Percentiles rank a stretch among this genome's conserved stretches.
These are phyloP conservation scores for Pleurotus platypus DNA, from an alignment of 768 basidiomycete species.

Conservation along the genomic window DNA sequence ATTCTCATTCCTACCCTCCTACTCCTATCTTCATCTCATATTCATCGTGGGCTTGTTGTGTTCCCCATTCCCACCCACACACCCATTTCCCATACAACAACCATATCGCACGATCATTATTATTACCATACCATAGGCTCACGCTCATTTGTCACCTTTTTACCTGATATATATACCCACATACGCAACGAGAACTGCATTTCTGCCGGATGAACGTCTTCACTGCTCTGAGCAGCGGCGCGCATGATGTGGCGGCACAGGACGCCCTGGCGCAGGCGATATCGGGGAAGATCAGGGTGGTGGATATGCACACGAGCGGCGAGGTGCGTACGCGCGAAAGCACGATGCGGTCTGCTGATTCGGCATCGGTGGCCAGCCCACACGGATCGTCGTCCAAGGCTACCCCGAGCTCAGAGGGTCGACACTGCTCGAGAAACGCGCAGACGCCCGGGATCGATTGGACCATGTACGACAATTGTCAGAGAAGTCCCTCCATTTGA, in stretches of 20 bases:
- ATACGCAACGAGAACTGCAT: not conserved
- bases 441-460: slow-evolving; percentile 24
- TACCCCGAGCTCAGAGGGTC: slow-evolving; percentile 27
- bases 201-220: slow-evolving; percentile 16
- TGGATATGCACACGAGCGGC: slow-evolving; percentile 36
- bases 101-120: slow-evolving; percentile 2
- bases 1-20: not conserved
- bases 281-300: slow-evolving; percentile 20
- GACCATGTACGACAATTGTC: no score
- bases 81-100: no score
- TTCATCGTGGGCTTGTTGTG: no score
- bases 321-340: slow-evolving; percentile 20
- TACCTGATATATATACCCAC: not conserved
- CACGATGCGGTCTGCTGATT: not conserved
- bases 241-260: not conserved
- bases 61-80: no score
- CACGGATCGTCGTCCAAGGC: slow-evolving; percentile 31
- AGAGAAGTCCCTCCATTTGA: no score
- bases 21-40: no score
- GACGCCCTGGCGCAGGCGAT: slow-evolving; percentile 5
- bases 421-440: slow-evolving; percentile 31
- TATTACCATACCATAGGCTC: not conserved
- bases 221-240: not conserved
- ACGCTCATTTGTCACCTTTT: slow-evolving; percentile 4
- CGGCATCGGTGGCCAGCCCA: slow-evolving; percentile 23